Conservation (phyloP, 1,284 basidiomycete species). For the Ceratobasidium sp. region DNA sequence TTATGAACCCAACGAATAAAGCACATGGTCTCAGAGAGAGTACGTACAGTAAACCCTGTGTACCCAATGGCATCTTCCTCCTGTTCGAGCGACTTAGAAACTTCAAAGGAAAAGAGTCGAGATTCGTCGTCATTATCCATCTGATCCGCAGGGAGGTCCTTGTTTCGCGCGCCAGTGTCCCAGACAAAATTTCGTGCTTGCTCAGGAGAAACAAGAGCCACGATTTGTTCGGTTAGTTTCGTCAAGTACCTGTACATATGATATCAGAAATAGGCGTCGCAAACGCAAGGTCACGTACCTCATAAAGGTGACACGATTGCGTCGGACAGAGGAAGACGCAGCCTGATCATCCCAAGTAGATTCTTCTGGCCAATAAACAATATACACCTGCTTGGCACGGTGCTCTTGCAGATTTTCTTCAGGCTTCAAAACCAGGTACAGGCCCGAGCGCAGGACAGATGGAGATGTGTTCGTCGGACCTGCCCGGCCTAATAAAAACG, state of each 20-base stretch:
- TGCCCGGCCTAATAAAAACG: background rate
- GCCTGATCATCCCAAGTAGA: slow-evolving; percentile 50
- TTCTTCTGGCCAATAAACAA: slow-evolving; percentile 51
- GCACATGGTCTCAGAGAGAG: too few relatives aligned
- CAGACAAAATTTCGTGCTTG: slow-evolving; percentile 47
- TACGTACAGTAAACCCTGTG: slow-evolving; percentile 62
- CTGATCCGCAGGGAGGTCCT: slow-evolving; percentile 33
- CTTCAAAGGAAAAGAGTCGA: slow-evolving; percentile 60
- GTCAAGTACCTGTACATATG: slow-evolving; percentile 46
- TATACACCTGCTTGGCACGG: slow-evolving; percentile 30
- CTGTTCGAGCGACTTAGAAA: slow-evolving; percentile 70
- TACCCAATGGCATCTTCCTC: slow-evolving; percentile 65
- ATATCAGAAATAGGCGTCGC: background rate
- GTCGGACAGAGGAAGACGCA: slow-evolving; percentile 45
- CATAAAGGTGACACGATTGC: slow-evolving; percentile 51
- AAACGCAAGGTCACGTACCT: slow-evolving; percentile 15
- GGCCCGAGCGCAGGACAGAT: slow-evolving; percentile 65
- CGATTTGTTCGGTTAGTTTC: slow-evolving; percentile 48
- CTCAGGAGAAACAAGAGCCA: slow-evolving; percentile 46
- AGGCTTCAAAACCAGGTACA: slow-evolving; percentile 61
- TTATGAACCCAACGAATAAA: too few relatives aligned
- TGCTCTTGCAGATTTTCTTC: background rate
- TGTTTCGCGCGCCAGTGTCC: slow-evolving; percentile 27
- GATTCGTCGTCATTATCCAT: background rate
- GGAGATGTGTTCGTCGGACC: background rate